Evolutionary conservation across 306 rosid species (phyloP).

Genomic region (Prunus padus): DNA sequence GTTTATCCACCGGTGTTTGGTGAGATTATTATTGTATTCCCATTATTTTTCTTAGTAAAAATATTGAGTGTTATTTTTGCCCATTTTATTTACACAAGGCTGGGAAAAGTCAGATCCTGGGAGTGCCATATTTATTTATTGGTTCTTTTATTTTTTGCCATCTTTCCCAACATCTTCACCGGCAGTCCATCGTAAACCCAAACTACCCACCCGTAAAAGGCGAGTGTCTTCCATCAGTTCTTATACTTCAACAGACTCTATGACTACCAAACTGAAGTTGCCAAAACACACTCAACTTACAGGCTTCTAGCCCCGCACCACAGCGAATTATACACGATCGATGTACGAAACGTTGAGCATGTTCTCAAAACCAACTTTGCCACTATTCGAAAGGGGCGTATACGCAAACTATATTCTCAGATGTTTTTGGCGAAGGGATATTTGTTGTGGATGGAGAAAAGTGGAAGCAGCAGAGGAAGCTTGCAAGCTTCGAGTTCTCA

Average conservation of each 20-base stretch:
- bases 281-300: constrained; percentile 16
- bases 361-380: constrained; percentile 25
- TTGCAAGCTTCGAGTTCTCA: constrained; percentile 67
- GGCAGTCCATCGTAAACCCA: constrained; percentile 53
- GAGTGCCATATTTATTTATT: too few relatives aligned
- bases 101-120: too few relatives aligned
- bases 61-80: too few relatives aligned
- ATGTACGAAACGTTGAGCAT: constrained; percentile 14
- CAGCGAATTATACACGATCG: constrained; percentile 16
- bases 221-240: constrained; percentile 8
- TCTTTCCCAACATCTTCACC: too few relatives aligned
- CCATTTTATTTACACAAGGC: too few relatives aligned
- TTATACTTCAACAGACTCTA: constrained; percentile 13
- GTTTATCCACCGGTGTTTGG: too few relatives aligned
- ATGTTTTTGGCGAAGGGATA: constrained; percentile 68
- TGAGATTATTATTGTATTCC: too few relatives aligned
- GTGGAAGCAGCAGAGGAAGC: constrained; percentile 78
- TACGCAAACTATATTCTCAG: constrained; percentile 20
- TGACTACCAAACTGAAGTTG: constrained; percentile 3
- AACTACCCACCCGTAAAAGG: constrained; percentile 32
- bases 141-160: too few relatives aligned
- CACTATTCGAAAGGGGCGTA: constrained; percentile 1
- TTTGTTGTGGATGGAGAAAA: constrained; percentile 62
- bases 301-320: constrained; percentile 8
- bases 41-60: too few relatives aligned